Base-by-base conservation (phyloP, 352 stramenopile species). In the Phytophthora brassicae region DNA sequence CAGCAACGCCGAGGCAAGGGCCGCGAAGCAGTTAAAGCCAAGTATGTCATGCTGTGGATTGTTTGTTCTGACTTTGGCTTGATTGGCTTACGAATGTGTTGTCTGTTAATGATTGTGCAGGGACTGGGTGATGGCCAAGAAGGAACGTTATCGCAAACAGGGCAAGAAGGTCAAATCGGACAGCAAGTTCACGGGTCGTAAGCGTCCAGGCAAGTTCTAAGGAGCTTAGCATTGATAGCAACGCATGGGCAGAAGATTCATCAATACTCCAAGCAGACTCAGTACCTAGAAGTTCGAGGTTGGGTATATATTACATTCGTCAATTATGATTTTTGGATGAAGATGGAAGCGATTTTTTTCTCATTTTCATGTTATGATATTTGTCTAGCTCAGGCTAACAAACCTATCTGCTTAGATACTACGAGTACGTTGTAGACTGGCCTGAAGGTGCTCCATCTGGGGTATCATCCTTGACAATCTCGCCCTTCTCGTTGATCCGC, bases 71-170 rank as follows among this genome's bases (percentile, higher is more conserved):
- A n/a, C n/a, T n/a, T n/a, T n/a, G n/a, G n/a, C n/a, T n/a, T n/a
- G n/a, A n/a, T n/a, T n/a, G n/a, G n/a, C n/a, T n/a, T n/a, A n/a
- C n/a, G n/a, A n/a, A n/a, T 8, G 54, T 42, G 12, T 44, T 66
- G 16, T 60, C 12, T 44, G 33, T 41, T 14, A 53, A 17, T 44
- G 92, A 82, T 56, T n/a, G 23, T 43, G 12, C 47, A 72, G 64
- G 73, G 96, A 99, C 77, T 99, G 97, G 96, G 96, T 99, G 65
- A 57, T 98, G 31, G 86, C 96, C 35, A 99, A 99, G 83, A 99
- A 99, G 73, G 95, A 99, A 47, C 92, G 90, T 39, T 97, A 99
- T 68, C 84, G 97, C 55, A 97, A 97, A 70, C 97, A 99, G 75
- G 98, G 98, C 66, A 99, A 99, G 75, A 92, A 98, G 47, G 95